phyloP scores from a whole-genome alignment of 495 filamentous ascomycete genomes.

The Penicillium canariense region DNA sequence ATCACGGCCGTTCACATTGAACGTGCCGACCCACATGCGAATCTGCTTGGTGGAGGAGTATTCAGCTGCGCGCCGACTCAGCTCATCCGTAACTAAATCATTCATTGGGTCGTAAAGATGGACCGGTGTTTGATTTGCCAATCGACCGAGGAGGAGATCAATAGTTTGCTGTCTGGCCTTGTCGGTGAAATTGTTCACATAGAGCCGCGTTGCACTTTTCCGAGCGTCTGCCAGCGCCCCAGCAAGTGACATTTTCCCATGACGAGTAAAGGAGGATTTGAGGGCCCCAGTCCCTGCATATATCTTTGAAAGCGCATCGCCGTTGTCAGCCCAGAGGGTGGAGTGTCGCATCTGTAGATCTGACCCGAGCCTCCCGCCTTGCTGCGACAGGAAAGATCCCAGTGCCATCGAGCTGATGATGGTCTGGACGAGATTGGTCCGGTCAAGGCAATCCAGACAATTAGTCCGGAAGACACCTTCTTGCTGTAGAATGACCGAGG shows the following conservation, averaged over 20 bases:
- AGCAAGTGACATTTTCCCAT: slow-evolving; percentile 93
- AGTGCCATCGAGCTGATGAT: slow-evolving; percentile 91
- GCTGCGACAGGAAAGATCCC: slow-evolving; percentile 71
- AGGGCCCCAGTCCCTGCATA: slow-evolving; percentile 96
- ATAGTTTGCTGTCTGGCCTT: slow-evolving; percentile 92
- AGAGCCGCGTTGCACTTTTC: slow-evolving; percentile 89
- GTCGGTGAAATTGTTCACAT: slow-evolving; percentile 96
- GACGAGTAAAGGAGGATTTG: slow-evolving; percentile 93
- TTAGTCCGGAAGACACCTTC: slow-evolving; percentile 95
- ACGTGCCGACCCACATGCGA: slow-evolving; percentile 80
- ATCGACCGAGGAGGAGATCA: slow-evolving; percentile 79
- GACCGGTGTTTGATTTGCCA: slow-evolving; percentile 80
- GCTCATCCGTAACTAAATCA: slow-evolving; percentile 76
- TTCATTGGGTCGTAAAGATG: slow-evolving; percentile 91
- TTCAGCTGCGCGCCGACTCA: slow-evolving; percentile 56
- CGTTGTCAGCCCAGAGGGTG: slow-evolving; percentile 97
- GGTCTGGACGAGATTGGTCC: slow-evolving; percentile 94
- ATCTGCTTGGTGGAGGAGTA: slow-evolving; percentile 52
- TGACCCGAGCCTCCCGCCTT: slow-evolving; percentile 59
- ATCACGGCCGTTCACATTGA: slow-evolving; percentile 88
- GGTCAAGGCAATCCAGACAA: slow-evolving; percentile 92
- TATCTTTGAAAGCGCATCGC: slow-evolving; percentile 89
- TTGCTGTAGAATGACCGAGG: slow-evolving; percentile 78
- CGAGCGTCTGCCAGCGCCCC: slow-evolving; percentile 92
- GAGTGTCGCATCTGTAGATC: slow-evolving; percentile 92